A percentile compares a stretch with the other conserved stretches of the same genome.
phyloP scores from a whole-genome alignment of 1,139 yeast species.

The Diutina pseudorugosa region DNA sequence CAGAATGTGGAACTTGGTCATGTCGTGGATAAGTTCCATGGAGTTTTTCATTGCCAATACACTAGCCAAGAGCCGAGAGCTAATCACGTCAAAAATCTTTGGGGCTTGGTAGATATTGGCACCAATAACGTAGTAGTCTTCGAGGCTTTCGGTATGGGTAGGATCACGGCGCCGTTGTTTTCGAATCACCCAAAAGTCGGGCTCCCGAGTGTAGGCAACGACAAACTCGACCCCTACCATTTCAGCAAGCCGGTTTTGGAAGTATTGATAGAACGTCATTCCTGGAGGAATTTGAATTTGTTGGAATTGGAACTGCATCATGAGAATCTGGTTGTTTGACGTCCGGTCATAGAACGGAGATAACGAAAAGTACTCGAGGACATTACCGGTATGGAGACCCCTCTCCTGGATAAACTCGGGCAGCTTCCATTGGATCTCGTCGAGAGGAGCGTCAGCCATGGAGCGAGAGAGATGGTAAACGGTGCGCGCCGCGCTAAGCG shows the following conservation, averaged over 20 bases:
- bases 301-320: slow-evolving; percentile 90
- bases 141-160: slow-evolving; percentile 32
- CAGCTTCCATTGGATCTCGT: slow-evolving; percentile 92
- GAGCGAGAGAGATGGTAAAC: not conserved
- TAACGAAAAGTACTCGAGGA: slow-evolving; percentile 81
- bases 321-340: slow-evolving; percentile 85
- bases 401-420: slow-evolving; percentile 94
- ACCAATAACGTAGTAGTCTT: slow-evolving; percentile 78
- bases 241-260: slow-evolving; percentile 49
- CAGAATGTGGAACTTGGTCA: slow-evolving; percentile 23
- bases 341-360: slow-evolving; percentile 93
- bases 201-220: slow-evolving; percentile 64
- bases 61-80: slow-evolving; percentile 26
- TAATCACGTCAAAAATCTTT: slow-evolving; percentile 25
- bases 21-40: slow-evolving; percentile 20
- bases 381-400: slow-evolving; percentile 80
- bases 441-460: slow-evolving; percentile 32
- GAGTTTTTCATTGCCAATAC: slow-evolving; percentile 26
- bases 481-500: not conserved
- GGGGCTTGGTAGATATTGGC: slow-evolving; percentile 94
- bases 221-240: slow-evolving; percentile 84
- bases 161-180: slow-evolving; percentile 60
- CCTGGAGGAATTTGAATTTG: slow-evolving; percentile 29
- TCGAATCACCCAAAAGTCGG: slow-evolving; percentile 84
- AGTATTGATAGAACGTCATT: slow-evolving; percentile 25